Base-by-base conservation (phyloP, 2,329 filamentous ascomycete genomes). In the Phialocephala subalpina region DNA sequence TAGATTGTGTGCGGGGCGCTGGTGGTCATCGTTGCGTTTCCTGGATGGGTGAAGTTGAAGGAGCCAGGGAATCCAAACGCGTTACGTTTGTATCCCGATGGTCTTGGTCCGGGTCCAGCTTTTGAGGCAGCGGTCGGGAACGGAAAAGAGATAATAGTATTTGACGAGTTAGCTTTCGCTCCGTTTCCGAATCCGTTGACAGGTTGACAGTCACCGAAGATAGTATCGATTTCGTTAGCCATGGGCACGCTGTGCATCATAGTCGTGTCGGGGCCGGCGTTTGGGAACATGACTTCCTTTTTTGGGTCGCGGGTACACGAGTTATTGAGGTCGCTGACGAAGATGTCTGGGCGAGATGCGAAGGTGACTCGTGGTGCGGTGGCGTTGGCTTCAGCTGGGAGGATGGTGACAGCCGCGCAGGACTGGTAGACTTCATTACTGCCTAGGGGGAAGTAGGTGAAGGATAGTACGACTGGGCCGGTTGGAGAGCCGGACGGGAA, bases 131-230 rank as follows among this genome's bases (percentile, higher is more conserved):
- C 12, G 33, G 33, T 20, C 20, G 55, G 35, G 55, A 40, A 36
- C 8, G 55, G 33, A 4, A 8, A 7, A 18, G 29, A 22, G 8
- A 11, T 16, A 22, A 22, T 20, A 3, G 55, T 38, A 16, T 22
- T 12, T 3, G 55, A 38, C 6, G 55, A 8, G n/a, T 40, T 36
- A 29, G 14, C 29, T 14, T 57, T 57, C 2, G 29, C 55, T 20
- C 29, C 55, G 14, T 57, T 57, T 36, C 55, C 55, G n/a, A 38
- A 22, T 36, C 55, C 55, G 35, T 57, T 57, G 55, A 57, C 35
- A 11, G 55, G 55, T 38, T 25, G n/a, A 22, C 55, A 57, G 20
- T 2, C 18, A 3, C 33, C 33, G 12, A 53, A 29, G 14, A 53
- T 29, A 6, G 29, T 57, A 16, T 22, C n/a, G 12, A 35, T n/a